Evolutionary conservation across 495 filamentous ascomycete genomes (phyloP), one percentile per base, ranked within the genome.

Genomic region (Penicillium cinerascens): DNA sequence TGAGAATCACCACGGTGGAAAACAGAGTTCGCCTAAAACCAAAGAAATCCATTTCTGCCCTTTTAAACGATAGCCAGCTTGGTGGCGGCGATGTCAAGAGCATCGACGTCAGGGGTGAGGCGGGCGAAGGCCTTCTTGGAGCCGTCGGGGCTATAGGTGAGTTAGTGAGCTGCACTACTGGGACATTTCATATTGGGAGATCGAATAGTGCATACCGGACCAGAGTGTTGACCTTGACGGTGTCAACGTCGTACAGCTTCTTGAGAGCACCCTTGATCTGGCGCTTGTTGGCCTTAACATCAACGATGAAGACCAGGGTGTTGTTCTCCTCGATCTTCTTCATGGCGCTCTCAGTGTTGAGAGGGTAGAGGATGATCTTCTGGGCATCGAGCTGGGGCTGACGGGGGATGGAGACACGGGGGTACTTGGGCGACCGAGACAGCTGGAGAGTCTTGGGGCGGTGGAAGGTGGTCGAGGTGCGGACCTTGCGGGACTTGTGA

Each of bases 301-400:
- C 89, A 66, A 96, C 91, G 68, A 97, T 96, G 81, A 99, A 97
- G 62, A 97, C 95, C 20, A 97, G 82, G 63, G 93, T 96, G 84
- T 99, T 96, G 84, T 97, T 89, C 87, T 97, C 93, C 85, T 97
- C 95, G 59, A 97, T 95, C 87, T 96, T 97, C 90, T 99, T 99
- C 90, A 99, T 96, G 67, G 93, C 95, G 61, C 86, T 89, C 85
- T 98, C 93, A 47, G 93, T 97, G 83, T 99, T 99, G 55, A 98
- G 81, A 51, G 78, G 78, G 81, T 88, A 83, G 62, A 90, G 79
- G 69, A 95, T 85, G 68, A 92, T 77, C 81, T 93, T 92, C 83
- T 87, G 84, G 77, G 89, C 87, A 76, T 98, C 93, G 69, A 97
- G 87, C 58, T 89, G 89, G 63, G 92, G 87, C 63, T 82, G 83